Evolutionary conservation across 805 yeast species (phyloP), one percentile per base, ranked within the genome.

Genomic region (Schwanniomyces yamadae): DNA sequence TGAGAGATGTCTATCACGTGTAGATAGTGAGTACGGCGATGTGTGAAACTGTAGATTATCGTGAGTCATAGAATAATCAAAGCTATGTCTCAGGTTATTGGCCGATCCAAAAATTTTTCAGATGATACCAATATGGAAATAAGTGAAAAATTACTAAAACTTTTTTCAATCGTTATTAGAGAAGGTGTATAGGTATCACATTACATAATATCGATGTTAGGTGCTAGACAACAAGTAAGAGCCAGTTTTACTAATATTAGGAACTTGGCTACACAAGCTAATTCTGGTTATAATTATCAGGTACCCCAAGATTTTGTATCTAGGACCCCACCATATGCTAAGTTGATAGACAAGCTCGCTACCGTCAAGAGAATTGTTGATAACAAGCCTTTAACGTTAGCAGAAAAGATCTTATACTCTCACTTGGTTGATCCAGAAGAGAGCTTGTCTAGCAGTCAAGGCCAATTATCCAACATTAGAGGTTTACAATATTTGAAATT

Each of bases 361-460:
- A 58, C 66, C 25, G 95, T 90, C 41, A 79, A 82, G 48, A 60
- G 65, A 33, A 75, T 89, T 41, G 73, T 90, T 33, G 73, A 72
- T 48, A 71, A 84, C 50, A 55, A 63, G 46, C 96, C 97, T 4
- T 73, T 93, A 52, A 93, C 99, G 3, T 74, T 89, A 46, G 95
- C 98, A 23, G 99, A 93, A 68, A 93, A 93, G 69, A 80, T 89
- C 51, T 73, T 93, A 44, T 93, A 93, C 63, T 87, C 96, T 14
- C 99, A 93, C 65, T 73, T 93, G 58, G 86, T 81, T 39, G 73
- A 88, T 52, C 96, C 96, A 23, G 91, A 85, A 52, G 95, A 85
- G 54, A 69, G 81, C n/a, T 75, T 87, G 46, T 77, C 55, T 6
- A 58, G 49, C 49, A 65, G 71, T 45, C 68, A 72, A 12, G 73